Evolutionary conservation across 805 yeast species (phyloP), one percentile per base, ranked within the genome.

Genomic region (Ogataea salicorniae): DNA sequence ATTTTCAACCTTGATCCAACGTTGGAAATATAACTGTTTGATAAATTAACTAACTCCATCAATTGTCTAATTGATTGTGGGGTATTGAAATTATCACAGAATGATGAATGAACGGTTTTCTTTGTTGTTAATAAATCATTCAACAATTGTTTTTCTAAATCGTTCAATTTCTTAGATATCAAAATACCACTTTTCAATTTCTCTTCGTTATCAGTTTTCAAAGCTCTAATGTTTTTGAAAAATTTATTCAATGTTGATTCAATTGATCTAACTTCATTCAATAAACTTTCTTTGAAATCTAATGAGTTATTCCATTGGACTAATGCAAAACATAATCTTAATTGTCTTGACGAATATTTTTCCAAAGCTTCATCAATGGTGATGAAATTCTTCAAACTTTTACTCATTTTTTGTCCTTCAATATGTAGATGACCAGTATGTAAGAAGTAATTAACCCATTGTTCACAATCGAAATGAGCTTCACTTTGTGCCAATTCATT

Each of bases 331-430:
- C 91, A 91, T 56, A 94, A 75, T 55, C 99, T 80, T 59, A 94
- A 75, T 66, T 94, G 97, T 57, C 97, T 80, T 0, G 94, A 68
- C 2, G 86, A 66, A 60, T 80, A 88, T 54, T 67, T 78, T 46
- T 74, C 68, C 52, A 94, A 75, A 1, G 98, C 97, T 63, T 92
- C 95, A 53, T 85, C 87, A 57, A 94, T 89, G 11, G 98, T 90
- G 62, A 94, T 92, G 65, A 94, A 94, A 70, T 94, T 94, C 68
- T 94, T 94, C 62, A 94, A 75, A 39, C 95, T 84, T 70, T 94
- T 94, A 42, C 95, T 85, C 99, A 94, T 94, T 63, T 94, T 94
- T 70, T 90, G 97, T 18, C 99, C 99, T 68, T 94, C 97, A 57
- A 94, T 94, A 66, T 94, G 99, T 60, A 94, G 76, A 69, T 94